Conservation (phyloP, 2,329 filamentous ascomycete genomes). For the Neophaeococcomyces aloes region DNA sequence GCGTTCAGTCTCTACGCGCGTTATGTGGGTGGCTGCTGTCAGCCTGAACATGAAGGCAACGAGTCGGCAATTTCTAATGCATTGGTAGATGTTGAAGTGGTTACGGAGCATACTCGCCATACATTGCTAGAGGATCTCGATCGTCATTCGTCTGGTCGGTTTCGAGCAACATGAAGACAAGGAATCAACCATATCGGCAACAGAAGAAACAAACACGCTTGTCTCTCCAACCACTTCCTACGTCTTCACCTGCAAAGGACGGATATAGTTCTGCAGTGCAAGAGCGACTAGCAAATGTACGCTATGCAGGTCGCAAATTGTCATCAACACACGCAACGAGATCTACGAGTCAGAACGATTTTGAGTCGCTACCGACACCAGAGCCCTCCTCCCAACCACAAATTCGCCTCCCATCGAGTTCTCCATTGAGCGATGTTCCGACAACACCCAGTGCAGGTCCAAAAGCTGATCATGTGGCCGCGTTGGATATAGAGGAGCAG, state of each 20-base stretch:
- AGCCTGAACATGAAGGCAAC: no score
- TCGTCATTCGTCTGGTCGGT: not conserved
- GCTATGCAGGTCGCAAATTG: constrained; percentile 21
- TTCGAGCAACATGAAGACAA: not conserved
- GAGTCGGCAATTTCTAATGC: no score
- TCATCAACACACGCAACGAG: constrained; percentile 8
- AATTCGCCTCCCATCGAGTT: not conserved
- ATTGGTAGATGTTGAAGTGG: no score
- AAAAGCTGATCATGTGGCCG: not conserved
- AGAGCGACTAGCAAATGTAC: constrained; percentile 26
- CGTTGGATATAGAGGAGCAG: constrained; percentile 1
- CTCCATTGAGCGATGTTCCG: not conserved
- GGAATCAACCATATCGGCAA: constrained; percentile 7
- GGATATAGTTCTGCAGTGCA: constrained; percentile 17
- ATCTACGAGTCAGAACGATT: constrained; percentile 3
- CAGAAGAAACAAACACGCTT: constrained; percentile 31
- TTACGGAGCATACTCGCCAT: no score
- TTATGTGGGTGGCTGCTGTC: no score
- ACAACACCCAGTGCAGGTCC: not conserved
- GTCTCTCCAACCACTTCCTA: constrained; percentile 30
- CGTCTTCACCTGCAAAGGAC: constrained; percentile 22
- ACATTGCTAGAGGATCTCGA: no score
- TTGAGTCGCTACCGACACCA: constrained; percentile 13
- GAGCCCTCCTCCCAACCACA: constrained; percentile 17
- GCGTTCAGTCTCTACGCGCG: no score